Evolutionary conservation across 2,329 filamentous ascomycete species (phyloP), one percentile per base, ranked within the genome.

Genomic region (Aureobasidium sp.): DNA sequence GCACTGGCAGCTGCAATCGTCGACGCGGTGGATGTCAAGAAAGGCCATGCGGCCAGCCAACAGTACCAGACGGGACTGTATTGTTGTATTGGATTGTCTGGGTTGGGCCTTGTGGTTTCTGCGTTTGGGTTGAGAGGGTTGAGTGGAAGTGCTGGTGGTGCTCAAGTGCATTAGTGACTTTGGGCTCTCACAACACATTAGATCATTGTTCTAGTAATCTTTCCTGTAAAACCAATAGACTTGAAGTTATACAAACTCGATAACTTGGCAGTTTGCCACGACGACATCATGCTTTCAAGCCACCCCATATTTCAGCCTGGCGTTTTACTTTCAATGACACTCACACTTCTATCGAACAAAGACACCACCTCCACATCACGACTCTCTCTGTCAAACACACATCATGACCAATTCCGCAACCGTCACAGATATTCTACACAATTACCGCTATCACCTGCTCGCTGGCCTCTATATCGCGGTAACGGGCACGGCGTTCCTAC

Each of bases 41-140:
- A 74, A 49, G 71, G 71, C 3, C 73, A 70, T 55, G 64, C 61
- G 0, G 57, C 62, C 33, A 53, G 69, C 8, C 65, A 71, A 29
- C 73, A 77, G 60, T 76, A 77, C 49, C 65, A 67, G 10, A 76
- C 72, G 0, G 75, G 75, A 0, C 64, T 76, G 9, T 76, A 74
- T 74, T 77, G 74, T 42, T 75, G 74, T 40, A 70, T 71, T 9
- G 75, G 72, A 1, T 65, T 77, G 10, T 74, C 74, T 2, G 73
- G 69, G 0, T 57, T 77, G 4, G 74, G 74, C 0, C 62, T 77
- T 43, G 45, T 69, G 23, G 33, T 59, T n/a, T 59, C 57, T 10
- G 35, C 25, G n/a, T 33, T 55, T 43, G 38, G 51, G 11, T 10
- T 55, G n/a, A 40, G 51, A 15, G 38, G 38, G 17, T 11, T 54